phyloP scores from a whole-genome alignment of 164 flowering plant species.

The Chloranthus sessilifolius region DNA sequence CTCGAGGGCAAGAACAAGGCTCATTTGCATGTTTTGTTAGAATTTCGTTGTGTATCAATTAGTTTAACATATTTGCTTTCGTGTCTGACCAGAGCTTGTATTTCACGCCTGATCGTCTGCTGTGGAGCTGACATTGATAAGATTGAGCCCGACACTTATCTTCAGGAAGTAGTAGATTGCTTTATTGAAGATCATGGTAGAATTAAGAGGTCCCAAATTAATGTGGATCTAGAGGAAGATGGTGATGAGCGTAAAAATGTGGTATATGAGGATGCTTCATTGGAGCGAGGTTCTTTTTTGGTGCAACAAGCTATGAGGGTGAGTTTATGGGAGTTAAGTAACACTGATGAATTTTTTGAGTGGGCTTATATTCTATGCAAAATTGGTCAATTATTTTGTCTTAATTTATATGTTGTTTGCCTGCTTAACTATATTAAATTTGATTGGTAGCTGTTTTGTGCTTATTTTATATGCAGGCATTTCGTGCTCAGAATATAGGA shows the following conservation, averaged over 20 bases:
- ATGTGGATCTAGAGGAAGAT: conserved; percentile 27
- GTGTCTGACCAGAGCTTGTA: conserved; percentile 61
- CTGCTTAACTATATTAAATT: not conserved
- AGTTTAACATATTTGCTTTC: too few relatives aligned
- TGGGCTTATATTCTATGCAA: not conserved
- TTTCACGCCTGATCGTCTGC: conserved; percentile 82
- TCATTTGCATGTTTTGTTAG: too few relatives aligned
- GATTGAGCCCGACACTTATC: conserved; percentile 61
- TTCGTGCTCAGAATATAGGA: conserved; percentile 75
- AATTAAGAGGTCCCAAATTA: conserved; percentile 62
- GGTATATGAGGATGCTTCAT: conserved; percentile 82
- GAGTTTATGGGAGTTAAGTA: too few relatives aligned
- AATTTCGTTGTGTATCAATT: too few relatives aligned
- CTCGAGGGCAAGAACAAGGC: conserved; percentile 75
- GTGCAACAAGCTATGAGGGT: conserved; percentile 99
- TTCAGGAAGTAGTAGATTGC: conserved; percentile 75
- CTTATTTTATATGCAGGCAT: conserved; percentile 59
- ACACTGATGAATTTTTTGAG: not conserved
- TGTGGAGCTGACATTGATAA: conserved; percentile 95
- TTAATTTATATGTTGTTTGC: not conserved
- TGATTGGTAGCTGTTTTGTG: conserved; percentile 1
- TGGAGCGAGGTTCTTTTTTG: conserved; percentile 94
- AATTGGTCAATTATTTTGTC: not conserved
- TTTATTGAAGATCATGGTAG: conserved; percentile 98
- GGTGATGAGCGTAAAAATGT: conserved; percentile 40